phyloP scores from a whole-genome alignment of 108 stramenopile species.

The Pseudonitzschia multiseries region DNA sequence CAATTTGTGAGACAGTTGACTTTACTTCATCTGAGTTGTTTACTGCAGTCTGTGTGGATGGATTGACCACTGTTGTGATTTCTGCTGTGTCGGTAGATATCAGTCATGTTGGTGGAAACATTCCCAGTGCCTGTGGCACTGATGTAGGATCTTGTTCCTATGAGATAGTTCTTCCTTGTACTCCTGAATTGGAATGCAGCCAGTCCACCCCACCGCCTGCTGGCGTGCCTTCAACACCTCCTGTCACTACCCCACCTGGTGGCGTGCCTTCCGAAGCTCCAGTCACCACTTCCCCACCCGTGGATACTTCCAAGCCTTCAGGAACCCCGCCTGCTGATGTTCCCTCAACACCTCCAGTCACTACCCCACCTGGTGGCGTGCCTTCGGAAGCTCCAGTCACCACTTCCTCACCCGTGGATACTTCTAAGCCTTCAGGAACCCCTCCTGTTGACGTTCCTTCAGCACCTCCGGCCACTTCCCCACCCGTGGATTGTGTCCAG shows the following conservation, averaged over 20 bases:
- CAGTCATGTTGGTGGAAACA: background rate
- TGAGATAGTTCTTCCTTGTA: constrained; percentile 12
- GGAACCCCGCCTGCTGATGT: no score
- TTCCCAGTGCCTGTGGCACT: background rate
- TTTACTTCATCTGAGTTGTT: background rate
- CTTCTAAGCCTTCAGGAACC: no score
- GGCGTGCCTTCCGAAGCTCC: no score
- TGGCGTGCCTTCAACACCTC: background rate
- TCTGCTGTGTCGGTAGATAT: background rate
- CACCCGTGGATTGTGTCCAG: background rate
- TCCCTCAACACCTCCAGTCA: no score
- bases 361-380: no score
- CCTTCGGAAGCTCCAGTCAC: no score
- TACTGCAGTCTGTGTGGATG: background rate
- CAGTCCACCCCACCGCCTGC: background rate
- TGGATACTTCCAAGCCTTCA: no score
- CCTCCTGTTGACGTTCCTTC: background rate
- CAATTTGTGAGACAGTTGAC: background rate
- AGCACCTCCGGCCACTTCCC: background rate
- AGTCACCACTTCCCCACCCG: no score
- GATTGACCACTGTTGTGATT: background rate
- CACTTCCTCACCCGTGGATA: no score
- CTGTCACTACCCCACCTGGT: background rate
- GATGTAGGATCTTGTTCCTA: constrained; percentile 5
- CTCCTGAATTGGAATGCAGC: background rate